These are phyloP conservation scores for Solanum appendiculatum DNA, from an alignment of 257 asterid species.

Conservation along the genomic window DNA sequence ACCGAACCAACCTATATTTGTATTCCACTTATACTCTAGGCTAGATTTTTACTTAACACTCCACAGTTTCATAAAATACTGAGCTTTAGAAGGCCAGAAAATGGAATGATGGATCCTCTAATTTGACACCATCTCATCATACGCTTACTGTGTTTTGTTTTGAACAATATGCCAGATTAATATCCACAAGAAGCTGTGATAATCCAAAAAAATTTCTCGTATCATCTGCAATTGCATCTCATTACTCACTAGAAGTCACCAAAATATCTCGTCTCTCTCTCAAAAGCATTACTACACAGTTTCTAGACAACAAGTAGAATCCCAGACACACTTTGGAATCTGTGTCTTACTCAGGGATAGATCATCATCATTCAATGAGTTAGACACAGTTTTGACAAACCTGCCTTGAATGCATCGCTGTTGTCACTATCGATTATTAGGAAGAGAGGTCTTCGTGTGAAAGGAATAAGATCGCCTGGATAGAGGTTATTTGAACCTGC, in stretches of 20 bases:
- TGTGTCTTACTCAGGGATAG: background rate
- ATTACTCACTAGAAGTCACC: background rate
- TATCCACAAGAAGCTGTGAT: background rate
- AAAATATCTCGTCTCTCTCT: background rate
- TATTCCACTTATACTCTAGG: background rate
- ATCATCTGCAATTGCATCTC: background rate
- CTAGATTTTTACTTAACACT: background rate
- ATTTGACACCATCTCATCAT: background rate
- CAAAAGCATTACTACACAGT: background rate
- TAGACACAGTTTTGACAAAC: slow-evolving; percentile 73
- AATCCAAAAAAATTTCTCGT: background rate
- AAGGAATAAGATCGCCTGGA: slow-evolving; percentile 91
- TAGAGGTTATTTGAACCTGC: slow-evolving; percentile 76
- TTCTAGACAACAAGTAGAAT: background rate
- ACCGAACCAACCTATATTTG: background rate
- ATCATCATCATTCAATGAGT: background rate
- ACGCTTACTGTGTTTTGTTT: background rate
- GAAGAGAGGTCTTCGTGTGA: slow-evolving; percentile 89
- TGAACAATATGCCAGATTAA: background rate
- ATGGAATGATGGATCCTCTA: background rate
- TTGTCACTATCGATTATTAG: slow-evolving; percentile 81
- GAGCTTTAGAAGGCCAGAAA: background rate
- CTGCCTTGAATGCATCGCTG: slow-evolving; percentile 99
- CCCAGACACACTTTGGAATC: background rate
- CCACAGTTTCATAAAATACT: background rate